phyloP scores from a whole-genome alignment of 2,329 filamentous ascomycete species.

The Penicillium glabrum region DNA sequence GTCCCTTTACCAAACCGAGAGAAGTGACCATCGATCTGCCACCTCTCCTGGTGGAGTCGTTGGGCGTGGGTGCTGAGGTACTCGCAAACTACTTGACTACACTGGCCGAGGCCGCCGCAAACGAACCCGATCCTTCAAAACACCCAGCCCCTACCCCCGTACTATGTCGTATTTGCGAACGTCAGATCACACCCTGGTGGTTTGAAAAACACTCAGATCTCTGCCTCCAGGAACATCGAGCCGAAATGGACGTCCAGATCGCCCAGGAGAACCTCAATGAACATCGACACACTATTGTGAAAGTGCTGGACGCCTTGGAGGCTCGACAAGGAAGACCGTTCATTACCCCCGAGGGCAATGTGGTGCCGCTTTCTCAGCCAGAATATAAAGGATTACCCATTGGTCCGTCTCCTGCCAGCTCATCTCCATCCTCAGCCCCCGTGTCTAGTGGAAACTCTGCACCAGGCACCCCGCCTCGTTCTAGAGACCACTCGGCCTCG shows the following conservation, averaged over 20 bases:
- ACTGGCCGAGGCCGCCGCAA: conserved; percentile 78
- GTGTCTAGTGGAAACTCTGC: conserved; percentile 71
- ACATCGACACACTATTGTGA: conserved; percentile 92
- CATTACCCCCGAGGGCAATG: conserved; percentile 32
- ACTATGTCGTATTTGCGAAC: conserved; percentile 94
- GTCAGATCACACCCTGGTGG: conserved; percentile 98
- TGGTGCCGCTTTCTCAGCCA: conserved; percentile 59
- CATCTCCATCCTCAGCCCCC: conserved; percentile 69
- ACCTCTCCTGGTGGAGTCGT: conserved; percentile 80
- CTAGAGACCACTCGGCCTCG: conserved; percentile 64
- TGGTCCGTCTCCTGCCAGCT: conserved; percentile 67
- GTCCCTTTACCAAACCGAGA: conserved; percentile 80
- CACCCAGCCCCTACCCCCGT: conserved; percentile 81
- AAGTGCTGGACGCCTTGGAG: conserved; percentile 88
- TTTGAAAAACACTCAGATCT: conserved; percentile 98
- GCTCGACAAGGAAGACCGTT: conserved; percentile 51
- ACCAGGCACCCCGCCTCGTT: conserved; percentile 63
- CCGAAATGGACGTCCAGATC: conserved; percentile 97
- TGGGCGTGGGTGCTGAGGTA: conserved; percentile 92
- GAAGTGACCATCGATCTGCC: conserved; percentile 97
- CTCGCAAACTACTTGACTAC: conserved; percentile 90
- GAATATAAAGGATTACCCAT: conserved; percentile 90
- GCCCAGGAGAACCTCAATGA: conserved; percentile 89
- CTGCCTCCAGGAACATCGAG: conserved; percentile 91
- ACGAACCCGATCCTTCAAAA: conserved; percentile 69